These are phyloP conservation scores for Macrolepiota dolichaula DNA, from an alignment of 768 basidiomycete species.

Conservation along the genomic window DNA sequence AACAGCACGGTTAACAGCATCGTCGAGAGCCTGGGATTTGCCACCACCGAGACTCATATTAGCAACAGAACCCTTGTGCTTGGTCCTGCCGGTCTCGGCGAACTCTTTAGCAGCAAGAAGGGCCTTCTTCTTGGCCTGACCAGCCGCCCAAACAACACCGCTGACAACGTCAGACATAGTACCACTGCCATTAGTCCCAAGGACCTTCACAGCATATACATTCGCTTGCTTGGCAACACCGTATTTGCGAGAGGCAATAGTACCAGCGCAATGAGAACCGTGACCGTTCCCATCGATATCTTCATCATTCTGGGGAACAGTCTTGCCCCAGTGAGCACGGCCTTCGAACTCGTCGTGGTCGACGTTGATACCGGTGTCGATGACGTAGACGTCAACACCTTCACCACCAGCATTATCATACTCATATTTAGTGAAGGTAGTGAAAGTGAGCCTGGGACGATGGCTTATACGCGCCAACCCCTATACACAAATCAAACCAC, in stretches of 20 bases:
- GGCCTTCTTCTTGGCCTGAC: constrained; percentile 48
- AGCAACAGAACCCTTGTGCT: constrained; percentile 91
- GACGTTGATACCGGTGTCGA: constrained; percentile 90
- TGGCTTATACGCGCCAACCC: constrained; percentile 96
- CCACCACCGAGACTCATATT: constrained; percentile 99
- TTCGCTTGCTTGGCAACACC: constrained; percentile 95
- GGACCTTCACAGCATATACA: constrained; percentile 87
- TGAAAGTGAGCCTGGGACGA: constrained; percentile 66
- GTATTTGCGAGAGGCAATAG: constrained; percentile 89
- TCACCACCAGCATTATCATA: constrained; percentile 74
- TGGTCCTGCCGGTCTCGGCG: constrained; percentile 69
- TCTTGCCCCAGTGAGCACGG: constrained; percentile 91
- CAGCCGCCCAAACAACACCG: constrained; percentile 82
- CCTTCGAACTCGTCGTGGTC: constrained; percentile 84
- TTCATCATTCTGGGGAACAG: constrained; percentile 76
- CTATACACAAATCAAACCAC: constrained; percentile 35
- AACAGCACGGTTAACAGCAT: constrained; percentile 83
- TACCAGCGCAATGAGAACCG: constrained; percentile 93
- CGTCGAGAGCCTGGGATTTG: constrained; percentile 82
- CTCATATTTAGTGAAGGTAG: constrained; percentile 82
- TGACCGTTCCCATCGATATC: constrained; percentile 96
- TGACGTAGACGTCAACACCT: constrained; percentile 89
- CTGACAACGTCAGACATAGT: constrained; percentile 91
- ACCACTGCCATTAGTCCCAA: constrained; percentile 93
- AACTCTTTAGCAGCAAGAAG: constrained; percentile 62